These are phyloP conservation scores for Rosa rugosa DNA, from an alignment of 306 rosid species.

Conservation along the genomic window DNA sequence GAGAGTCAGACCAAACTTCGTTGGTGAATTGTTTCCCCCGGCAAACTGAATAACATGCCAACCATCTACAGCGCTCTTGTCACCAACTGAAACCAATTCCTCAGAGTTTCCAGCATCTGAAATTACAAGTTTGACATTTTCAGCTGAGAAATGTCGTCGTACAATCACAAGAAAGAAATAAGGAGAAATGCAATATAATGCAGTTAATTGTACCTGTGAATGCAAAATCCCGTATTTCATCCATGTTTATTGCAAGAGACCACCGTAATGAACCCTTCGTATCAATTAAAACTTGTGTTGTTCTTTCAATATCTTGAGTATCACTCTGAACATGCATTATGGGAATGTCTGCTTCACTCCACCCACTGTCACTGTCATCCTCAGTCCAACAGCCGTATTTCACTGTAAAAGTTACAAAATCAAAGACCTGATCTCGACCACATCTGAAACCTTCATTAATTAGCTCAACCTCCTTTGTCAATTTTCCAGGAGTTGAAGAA, in stretches of 20 bases:
- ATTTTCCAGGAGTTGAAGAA: constrained; percentile 89
- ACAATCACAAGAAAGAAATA: background rate
- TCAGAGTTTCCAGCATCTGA: constrained; percentile 50
- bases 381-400: constrained; percentile 72
- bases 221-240: constrained; percentile 72
- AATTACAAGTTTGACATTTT: constrained; percentile 7
- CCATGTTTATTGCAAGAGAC: constrained; percentile 74
- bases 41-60: constrained; percentile 86
- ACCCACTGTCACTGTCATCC: constrained; percentile 52
- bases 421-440: constrained; percentile 63
- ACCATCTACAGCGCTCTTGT: constrained; percentile 53
- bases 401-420: constrained; percentile 80
- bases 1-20: constrained; percentile 53
- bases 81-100: constrained; percentile 52
- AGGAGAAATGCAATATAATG: background rate
- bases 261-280: constrained; percentile 83
- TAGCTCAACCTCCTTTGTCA: constrained; percentile 68
- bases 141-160: background rate
- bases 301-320: constrained; percentile 41
- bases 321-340: constrained; percentile 44
- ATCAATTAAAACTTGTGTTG: constrained; percentile 57
- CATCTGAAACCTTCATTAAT: constrained; percentile 77
- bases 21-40: constrained; percentile 75
- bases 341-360: constrained; percentile 80
- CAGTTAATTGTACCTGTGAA: constrained; percentile 50